These are phyloP conservation scores for Agastache rugosa DNA, from an alignment of 257 asterid species.

Conservation along the genomic window DNA sequence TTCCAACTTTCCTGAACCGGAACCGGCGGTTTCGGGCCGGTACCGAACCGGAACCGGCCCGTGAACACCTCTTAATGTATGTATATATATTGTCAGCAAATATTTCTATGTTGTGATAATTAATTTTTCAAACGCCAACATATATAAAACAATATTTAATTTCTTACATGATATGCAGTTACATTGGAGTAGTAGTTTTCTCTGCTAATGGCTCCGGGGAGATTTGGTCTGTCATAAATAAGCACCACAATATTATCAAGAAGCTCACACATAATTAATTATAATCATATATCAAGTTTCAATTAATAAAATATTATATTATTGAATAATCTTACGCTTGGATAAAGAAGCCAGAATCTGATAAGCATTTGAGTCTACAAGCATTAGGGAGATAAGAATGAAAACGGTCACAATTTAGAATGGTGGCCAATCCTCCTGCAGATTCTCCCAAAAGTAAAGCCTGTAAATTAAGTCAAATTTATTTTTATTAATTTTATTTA, in stretches of 20 bases:
- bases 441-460: slow-evolving; percentile 49
- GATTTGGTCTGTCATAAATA: slow-evolving; percentile 25
- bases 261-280: neutral
- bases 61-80: too few relatives aligned
- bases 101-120: too few relatives aligned
- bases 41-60: too few relatives aligned
- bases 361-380: slow-evolving; percentile 42
- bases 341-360: slow-evolving; percentile 52
- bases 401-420: slow-evolving; percentile 49
- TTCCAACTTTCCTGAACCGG: too few relatives aligned
- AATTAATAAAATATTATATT: slow-evolving; percentile 22
- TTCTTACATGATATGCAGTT: neutral
- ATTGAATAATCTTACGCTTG: slow-evolving; percentile 38
- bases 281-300: neutral
- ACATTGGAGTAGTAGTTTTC: neutral
- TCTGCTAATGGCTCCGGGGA: neutral
- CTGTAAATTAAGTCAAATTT: slow-evolving; percentile 20
- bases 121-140: too few relatives aligned
- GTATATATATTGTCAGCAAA: too few relatives aligned
- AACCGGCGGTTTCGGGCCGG: too few relatives aligned
- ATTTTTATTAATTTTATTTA: too few relatives aligned
- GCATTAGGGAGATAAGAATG: slow-evolving; percentile 35
- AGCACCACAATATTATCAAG: neutral
- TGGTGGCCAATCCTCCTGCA: slow-evolving; percentile 53
- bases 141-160: too few relatives aligned